phyloP scores from a whole-genome alignment of 495 filamentous ascomycete species.

The Penicillium soppii region DNA sequence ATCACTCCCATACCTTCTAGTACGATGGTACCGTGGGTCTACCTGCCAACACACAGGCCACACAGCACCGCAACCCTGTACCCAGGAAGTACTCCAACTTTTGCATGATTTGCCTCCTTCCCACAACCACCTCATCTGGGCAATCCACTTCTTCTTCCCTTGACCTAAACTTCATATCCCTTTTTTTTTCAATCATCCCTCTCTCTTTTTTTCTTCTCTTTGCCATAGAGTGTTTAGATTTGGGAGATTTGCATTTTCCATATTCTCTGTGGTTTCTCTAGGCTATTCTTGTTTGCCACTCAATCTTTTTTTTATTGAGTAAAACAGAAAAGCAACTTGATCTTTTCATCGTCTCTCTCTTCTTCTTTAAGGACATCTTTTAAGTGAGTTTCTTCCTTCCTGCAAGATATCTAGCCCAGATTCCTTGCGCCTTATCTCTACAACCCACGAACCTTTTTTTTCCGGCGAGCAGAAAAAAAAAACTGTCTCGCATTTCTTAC shows the following conservation, averaged over 20 bases:
- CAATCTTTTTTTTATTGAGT: constrained; percentile 19
- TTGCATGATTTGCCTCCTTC: constrained; percentile 31
- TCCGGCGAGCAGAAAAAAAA: constrained; percentile 21
- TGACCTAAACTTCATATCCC: constrained; percentile 30
- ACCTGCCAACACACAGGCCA: background rate
- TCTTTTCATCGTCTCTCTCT: constrained; percentile 20
- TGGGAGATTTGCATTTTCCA: constrained; percentile 39
- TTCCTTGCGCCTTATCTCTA: constrained; percentile 13
- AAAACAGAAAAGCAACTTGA: constrained; percentile 19
- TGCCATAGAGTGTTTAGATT: constrained; percentile 36
- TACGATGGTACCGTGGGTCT: background rate
- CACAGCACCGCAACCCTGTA: constrained; percentile 6
- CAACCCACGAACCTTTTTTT: constrained; percentile 5
- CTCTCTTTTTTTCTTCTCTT: constrained; percentile 32
- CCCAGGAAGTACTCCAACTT: constrained; percentile 15
- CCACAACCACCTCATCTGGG: constrained; percentile 23
- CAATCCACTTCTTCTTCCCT: constrained; percentile 26
- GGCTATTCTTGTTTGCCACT: constrained; percentile 19
- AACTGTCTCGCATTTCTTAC: constrained; percentile 11
- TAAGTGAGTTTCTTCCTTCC: constrained; percentile 17
- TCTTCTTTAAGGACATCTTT: constrained; percentile 13
- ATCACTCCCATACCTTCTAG: background rate
- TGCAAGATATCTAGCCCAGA: constrained; percentile 26
- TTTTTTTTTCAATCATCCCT: constrained; percentile 29
- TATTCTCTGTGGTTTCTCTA: constrained; percentile 27